Evolutionary conservation across 306 rosid genomes (phyloP).

Genomic region (Cicer arietinum): DNA sequence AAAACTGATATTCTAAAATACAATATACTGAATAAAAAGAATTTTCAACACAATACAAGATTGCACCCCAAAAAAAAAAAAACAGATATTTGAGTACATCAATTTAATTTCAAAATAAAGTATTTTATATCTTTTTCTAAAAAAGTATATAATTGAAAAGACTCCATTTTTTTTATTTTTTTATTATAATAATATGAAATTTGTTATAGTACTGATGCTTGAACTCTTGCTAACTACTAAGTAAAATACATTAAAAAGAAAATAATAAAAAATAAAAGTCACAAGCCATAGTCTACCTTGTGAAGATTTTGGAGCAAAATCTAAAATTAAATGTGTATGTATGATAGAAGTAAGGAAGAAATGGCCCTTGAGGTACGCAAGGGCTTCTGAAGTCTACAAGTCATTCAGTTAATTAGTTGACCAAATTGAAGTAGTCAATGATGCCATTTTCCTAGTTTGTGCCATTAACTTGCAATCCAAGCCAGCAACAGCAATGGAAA

Average conservation of each 20-base stretch:
- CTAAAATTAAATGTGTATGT: too few species aligned
- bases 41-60: too few species aligned
- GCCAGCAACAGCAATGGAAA: not conserved
- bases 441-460: not conserved
- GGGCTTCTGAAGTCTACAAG: not conserved
- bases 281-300: not conserved
- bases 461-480: slow-evolving; percentile 2
- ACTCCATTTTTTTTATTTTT: too few species aligned
- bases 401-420: not conserved
- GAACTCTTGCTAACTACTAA: not conserved
- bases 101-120: too few species aligned
- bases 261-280: slow-evolving; percentile 6
- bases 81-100: too few species aligned
- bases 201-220: too few species aligned
- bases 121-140: too few species aligned
- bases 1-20: too few species aligned
- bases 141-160: too few species aligned
- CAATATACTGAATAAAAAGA: too few species aligned
- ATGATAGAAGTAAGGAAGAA: not conserved
- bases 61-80: too few species aligned
- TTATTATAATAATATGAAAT: too few species aligned
- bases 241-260: not conserved
- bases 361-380: slow-evolving; percentile 33
- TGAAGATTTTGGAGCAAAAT: slow-evolving; percentile 12
- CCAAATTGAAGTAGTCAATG: not conserved